A percentile compares a stretch with the other conserved stretches of the same genome.
These are phyloP conservation scores for Scheffersomyces illinoinensis DNA, from an alignment of 1,139 yeast species.

Conservation along the genomic window DNA sequence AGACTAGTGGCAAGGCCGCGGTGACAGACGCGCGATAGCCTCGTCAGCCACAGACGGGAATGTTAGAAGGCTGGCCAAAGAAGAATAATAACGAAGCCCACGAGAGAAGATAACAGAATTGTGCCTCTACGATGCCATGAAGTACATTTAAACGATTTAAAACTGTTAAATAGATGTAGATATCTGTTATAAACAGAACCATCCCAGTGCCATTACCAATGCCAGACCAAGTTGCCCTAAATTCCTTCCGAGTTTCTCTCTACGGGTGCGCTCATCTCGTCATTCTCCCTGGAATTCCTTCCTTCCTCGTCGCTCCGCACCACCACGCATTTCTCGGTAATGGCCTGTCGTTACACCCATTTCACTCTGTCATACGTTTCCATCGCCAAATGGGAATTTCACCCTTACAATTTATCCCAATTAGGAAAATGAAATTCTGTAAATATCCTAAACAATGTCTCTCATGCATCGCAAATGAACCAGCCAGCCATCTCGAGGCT, in stretches of 20 bases:
- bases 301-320: neutral
- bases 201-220: neutral
- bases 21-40: neutral
- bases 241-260: neutral
- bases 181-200: too few species aligned
- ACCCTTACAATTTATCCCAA: constrained; percentile 3
- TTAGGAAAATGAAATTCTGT: constrained; percentile 10
- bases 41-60: neutral
- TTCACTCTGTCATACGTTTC: neutral
- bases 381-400: neutral
- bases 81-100: neutral
- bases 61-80: neutral
- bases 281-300: neutral
- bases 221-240: neutral
- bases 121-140: neutral
- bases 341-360: neutral
- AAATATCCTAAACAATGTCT: neutral
- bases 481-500: constrained; percentile 8
- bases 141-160: too few species aligned
- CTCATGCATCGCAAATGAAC: neutral
- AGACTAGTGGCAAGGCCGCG: neutral
- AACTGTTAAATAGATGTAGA: too few species aligned
- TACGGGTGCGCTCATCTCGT: neutral
- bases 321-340: neutral
- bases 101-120: too few species aligned